phyloP scores from a whole-genome alignment of 441 rosid species.

The Brassica balearica region DNA sequence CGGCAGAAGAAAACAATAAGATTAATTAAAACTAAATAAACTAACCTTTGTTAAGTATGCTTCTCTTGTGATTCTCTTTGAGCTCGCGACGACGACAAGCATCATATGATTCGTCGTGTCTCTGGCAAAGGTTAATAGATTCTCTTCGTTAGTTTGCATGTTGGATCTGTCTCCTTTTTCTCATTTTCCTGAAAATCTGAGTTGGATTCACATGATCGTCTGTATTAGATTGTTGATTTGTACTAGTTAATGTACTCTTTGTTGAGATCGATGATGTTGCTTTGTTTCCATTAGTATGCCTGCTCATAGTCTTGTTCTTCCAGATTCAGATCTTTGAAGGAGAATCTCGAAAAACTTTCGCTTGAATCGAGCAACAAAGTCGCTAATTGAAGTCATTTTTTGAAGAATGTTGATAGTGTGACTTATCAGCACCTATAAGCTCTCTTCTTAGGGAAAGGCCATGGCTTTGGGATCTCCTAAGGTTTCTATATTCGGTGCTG shows the following conservation, averaged over 20 bases:
- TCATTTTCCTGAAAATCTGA: too few relatives aligned
- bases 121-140: constrained; percentile 18
- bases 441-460: constrained; percentile 10
- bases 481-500: constrained; percentile 46
- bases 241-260: neutral
- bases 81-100: constrained; percentile 31
- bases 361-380: neutral
- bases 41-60: too few relatives aligned
- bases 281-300: constrained; percentile 1
- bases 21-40: neutral
- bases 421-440: constrained; percentile 24
- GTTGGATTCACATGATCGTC: neutral
- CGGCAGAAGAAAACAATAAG: neutral
- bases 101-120: neutral
- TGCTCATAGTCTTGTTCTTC: constrained; percentile 17
- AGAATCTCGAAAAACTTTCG: neutral
- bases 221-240: constrained; percentile 3
- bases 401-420: constrained; percentile 25
- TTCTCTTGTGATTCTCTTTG: neutral
- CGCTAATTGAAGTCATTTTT: constrained; percentile 1
- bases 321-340: constrained; percentile 23
- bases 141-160: neutral
- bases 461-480: constrained; percentile 68
- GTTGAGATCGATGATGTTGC: constrained; percentile 10
- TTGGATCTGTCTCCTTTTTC: constrained; percentile 25